These are phyloP conservation scores for Castanea mollissima DNA, from an alignment of 306 rosid genomes.

Conservation along the genomic window DNA sequence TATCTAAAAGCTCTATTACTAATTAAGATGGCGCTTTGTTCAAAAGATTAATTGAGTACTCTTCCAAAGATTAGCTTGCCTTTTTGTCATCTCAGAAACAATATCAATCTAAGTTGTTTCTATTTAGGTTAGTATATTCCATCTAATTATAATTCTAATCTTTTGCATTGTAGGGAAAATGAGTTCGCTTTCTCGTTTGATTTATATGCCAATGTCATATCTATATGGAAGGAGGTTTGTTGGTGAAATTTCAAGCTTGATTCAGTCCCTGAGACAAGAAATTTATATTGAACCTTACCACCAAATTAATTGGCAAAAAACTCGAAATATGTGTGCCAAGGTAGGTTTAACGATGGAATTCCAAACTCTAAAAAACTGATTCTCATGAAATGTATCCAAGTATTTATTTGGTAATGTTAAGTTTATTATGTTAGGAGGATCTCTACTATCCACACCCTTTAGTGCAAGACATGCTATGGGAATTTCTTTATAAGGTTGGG, in stretches of 20 bases:
- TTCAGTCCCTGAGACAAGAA: slow-evolving; percentile 44
- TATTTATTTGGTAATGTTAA: neutral
- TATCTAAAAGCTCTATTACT: too few species aligned
- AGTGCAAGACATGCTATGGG: slow-evolving; percentile 65
- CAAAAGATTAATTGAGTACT: too few species aligned
- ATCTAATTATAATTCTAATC: neutral
- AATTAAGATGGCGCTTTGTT: too few species aligned
- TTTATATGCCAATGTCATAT: slow-evolving; percentile 71
- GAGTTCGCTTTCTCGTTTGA: slow-evolving; percentile 62
- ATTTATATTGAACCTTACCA: slow-evolving; percentile 39
- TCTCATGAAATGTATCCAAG: neutral
- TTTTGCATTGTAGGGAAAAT: slow-evolving; percentile 46
- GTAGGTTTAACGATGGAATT: slow-evolving; percentile 3
- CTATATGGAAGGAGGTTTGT: slow-evolving; percentile 67
- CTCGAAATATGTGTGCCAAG: slow-evolving; percentile 45
- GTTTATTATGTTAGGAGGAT: slow-evolving; percentile 45
- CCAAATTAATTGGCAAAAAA: slow-evolving; percentile 44
- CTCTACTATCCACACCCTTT: slow-evolving; percentile 63
- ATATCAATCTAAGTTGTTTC: too few species aligned
- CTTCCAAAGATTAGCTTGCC: too few species aligned
- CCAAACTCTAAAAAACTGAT: neutral
- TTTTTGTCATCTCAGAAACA: too few species aligned
- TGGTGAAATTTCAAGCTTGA: slow-evolving; percentile 43
- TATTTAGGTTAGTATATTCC: too few species aligned
- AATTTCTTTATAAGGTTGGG: slow-evolving; percentile 49